Base-by-base conservation (phyloP, 306 rosid genomes). In the Urtica urens region DNA sequence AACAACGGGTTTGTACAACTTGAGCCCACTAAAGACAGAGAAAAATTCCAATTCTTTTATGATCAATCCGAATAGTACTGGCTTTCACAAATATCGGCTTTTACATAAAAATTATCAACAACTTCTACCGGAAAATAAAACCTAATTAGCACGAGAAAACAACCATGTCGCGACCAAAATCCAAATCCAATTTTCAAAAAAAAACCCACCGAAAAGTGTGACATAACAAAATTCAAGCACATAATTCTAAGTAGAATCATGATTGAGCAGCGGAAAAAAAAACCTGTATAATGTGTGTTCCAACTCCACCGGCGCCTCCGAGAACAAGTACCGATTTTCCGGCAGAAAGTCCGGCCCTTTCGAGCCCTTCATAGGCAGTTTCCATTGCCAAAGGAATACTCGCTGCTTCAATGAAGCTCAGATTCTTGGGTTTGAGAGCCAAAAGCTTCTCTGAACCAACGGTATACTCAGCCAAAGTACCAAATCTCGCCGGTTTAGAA, bases 231-330 rank as follows among this genome's bases (percentile, higher is more conserved):
- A n/a, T n/a, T n/a, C n/a, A n/a, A n/a, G n/a, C n/a, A n/a, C n/a
- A n/a, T n/a, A n/a, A n/a, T n/a, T n/a, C n/a, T n/a, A n/a, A n/a
- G n/a, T n/a, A n/a, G n/a, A n/a, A n/a, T n/a, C n/a, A n/a, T n/a
- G 15, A 25, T 46, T 25, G 34, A 46, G 16, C 12, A 3, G 16
- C 1, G 22, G 10, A 16, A 8, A 49, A 8, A 17, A 3, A 5
- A 12, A 81, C 90, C 86, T 86, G 93, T 67, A 86, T 72, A 29
- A 57, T 49, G 3, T 17, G 58, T 20, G 59, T 61, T 37, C 96
- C 96, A 21, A 81, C 86, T 22, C 93, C 93, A 18, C 88, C 93
- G 21, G 83, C 81, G 17, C 96, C 96, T 19, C 88, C 93, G 18
- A 86, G 40, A 40, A 86, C 82, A 57, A 86, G 85, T 20, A 87